These are phyloP conservation scores for Globisporangium nagaii DNA, from an alignment of 352 stramenopile species.

Conservation along the genomic window DNA sequence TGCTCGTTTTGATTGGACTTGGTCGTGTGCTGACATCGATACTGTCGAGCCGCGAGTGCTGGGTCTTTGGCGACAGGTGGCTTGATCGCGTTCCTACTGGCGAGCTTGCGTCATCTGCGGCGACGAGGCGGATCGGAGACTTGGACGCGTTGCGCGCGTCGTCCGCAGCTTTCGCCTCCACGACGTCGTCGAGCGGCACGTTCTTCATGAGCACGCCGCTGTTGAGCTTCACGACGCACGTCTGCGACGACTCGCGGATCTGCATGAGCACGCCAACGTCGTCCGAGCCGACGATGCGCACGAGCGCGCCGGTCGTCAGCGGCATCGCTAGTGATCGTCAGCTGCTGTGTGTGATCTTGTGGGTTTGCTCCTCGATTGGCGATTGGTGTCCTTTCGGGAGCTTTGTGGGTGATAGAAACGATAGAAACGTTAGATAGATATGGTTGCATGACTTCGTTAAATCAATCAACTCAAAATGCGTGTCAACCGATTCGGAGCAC, in stretches of 20 bases:
- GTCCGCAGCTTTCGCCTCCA: conserved; percentile 34
- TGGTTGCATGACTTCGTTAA: too few relatives aligned
- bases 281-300: conserved; percentile 41
- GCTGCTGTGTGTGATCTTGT: too few relatives aligned
- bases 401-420: too few relatives aligned
- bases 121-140: conserved; percentile 38
- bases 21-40: background rate
- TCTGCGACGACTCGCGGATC: conserved; percentile 50
- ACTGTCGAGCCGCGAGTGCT: background rate
- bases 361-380: too few relatives aligned
- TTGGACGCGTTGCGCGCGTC: conserved; percentile 28
- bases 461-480: too few relatives aligned
- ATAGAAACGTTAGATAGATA: too few relatives aligned
- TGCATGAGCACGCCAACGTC: conserved; percentile 61
- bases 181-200: conserved; percentile 53
- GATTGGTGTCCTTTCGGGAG: too few relatives aligned
- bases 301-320: conserved; percentile 54
- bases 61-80: conserved; percentile 9
- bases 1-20: background rate
- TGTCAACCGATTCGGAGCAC: too few relatives aligned
- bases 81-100: background rate
- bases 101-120: background rate
- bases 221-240: conserved; percentile 67
- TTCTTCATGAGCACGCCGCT: conserved; percentile 64
- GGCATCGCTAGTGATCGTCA: conserved; percentile 15